Conservation (phyloP, 768 basidiomycete genomes). For the Pulveroboletus frians region DNA sequence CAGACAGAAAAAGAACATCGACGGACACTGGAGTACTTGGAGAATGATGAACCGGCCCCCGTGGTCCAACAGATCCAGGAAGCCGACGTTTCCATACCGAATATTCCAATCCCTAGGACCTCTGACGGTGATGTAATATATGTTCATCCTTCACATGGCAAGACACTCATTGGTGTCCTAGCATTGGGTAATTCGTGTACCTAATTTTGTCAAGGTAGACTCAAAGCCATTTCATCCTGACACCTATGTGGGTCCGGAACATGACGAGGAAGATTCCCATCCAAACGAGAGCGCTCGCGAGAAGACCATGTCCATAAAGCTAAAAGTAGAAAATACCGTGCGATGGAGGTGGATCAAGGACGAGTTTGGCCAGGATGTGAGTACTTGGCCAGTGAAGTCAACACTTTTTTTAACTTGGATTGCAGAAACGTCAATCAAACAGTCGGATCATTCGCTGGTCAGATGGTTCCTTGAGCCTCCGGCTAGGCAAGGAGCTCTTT, state of each 20-base stretch:
- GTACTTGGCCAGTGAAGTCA: constrained; percentile 25
- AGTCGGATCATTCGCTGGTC: constrained; percentile 92
- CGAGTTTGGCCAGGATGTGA: constrained; percentile 66
- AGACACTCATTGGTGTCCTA: constrained; percentile 7
- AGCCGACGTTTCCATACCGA: constrained; percentile 77
- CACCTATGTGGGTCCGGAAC: constrained; percentile 78
- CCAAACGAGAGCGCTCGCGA: constrained; percentile 61
- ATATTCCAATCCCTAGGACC: constrained; percentile 73
- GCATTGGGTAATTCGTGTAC: constrained; percentile 92
- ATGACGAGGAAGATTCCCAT: constrained; percentile 59
- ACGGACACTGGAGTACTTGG: constrained; percentile 74
- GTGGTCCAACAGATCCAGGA: constrained; percentile 54
- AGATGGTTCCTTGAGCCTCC: constrained; percentile 86
- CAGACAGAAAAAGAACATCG: constrained; percentile 52
- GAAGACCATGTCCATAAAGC: constrained; percentile 78
- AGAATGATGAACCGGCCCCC: constrained; percentile 63
- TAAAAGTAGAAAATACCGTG: constrained; percentile 89
- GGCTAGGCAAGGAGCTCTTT: constrained; percentile 90
- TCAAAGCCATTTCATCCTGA: constrained; percentile 87
- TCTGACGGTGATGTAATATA: constrained; percentile 74
- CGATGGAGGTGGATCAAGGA: constrained; percentile 94
- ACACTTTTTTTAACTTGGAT: background rate
- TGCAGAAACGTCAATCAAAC: constrained; percentile 81
- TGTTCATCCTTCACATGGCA: background rate
- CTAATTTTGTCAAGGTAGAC: constrained; percentile 89